phyloP scores from a whole-genome alignment of 2,329 filamentous ascomycete species.

The Aspergillus luchuensis region DNA sequence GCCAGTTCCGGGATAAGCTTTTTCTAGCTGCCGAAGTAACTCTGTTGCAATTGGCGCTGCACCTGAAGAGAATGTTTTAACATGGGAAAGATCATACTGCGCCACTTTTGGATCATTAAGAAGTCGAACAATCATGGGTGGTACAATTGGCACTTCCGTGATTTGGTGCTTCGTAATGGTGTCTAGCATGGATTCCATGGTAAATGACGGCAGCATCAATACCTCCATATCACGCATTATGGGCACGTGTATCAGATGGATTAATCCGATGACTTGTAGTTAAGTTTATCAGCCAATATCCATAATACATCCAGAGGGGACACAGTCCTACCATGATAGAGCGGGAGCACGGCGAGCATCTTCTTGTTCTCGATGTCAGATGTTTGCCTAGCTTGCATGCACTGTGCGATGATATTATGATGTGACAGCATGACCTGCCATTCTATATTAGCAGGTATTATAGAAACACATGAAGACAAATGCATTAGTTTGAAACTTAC shows the following conservation, averaged over 20 bases:
- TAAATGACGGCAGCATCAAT: slow-evolving; percentile 65
- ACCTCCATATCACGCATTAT: slow-evolving; percentile 66
- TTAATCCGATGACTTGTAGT: slow-evolving; percentile 59
- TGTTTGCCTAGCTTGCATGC: slow-evolving; percentile 61
- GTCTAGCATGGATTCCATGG: slow-evolving; percentile 60
- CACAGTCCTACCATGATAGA: slow-evolving; percentile 55
- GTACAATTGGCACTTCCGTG: slow-evolving; percentile 59
- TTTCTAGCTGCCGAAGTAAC: slow-evolving; percentile 58
- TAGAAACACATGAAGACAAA: too few species aligned
- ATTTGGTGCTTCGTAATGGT: slow-evolving; percentile 57
- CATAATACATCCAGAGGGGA: too few species aligned
- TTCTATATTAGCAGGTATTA: not conserved
- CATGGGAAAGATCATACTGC: slow-evolving; percentile 58
- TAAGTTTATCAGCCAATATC: not conserved
- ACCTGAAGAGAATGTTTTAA: slow-evolving; percentile 61
- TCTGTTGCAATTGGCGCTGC: slow-evolving; percentile 61
- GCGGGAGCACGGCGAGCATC: slow-evolving; percentile 60
- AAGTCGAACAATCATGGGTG: slow-evolving; percentile 63
- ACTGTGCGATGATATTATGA: slow-evolving; percentile 61
- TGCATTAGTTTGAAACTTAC: slow-evolving; percentile 11
- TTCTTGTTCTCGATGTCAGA: slow-evolving; percentile 49
- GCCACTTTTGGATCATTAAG: slow-evolving; percentile 51
- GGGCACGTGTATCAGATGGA: slow-evolving; percentile 65
- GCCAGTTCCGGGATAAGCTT: slow-evolving; percentile 60
- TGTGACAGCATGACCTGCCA: slow-evolving; percentile 54